Base-by-base conservation (phyloP, 352 stramenopile genomes). In the Pythium dissimile region DNA sequence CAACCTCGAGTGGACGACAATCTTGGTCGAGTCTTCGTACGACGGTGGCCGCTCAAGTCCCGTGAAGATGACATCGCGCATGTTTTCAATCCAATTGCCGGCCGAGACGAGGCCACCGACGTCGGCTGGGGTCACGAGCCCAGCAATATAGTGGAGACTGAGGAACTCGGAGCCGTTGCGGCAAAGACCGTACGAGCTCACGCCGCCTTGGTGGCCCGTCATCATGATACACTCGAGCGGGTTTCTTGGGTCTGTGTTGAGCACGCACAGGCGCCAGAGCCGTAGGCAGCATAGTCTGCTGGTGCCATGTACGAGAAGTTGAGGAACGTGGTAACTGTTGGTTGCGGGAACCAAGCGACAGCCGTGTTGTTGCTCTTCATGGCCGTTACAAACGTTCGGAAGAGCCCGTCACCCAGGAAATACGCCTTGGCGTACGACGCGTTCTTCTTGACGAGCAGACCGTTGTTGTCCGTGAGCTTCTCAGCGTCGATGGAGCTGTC, bases 211-310 rank as follows among this genome's bases (percentile, higher is more conserved):
- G 39, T 75, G 60, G 15, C 68, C 68, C 7, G 68, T 75, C 64
- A 75, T 73, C 21, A 75, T 28, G 24, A 75, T 75, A 23, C 67
- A 75, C 28, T 75, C 67, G 16, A 66, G 62, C 18, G 59, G 52
- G 21, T 64, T 53, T 3, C 23, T 39, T 12, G 54, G 48, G 24
- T 49, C 31, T 4, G 24, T 31, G 15, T 68, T 60, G 10, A 76
- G 38, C 16, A 76, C 6, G 64, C 56, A 35, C 64, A 73, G 3
- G 52, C 52, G 10, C 15, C 49, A 11, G 59, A 50, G 18, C 68
- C 64, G 20, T 65, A 62, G 2, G 54, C 30, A 3, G 49, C 64
- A 5, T 23, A 59, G 0, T 50, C 15, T 41, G 47, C 16, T 59
- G 64, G 24, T 10, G 64, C 30, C 26, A 71, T 32, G 41, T 66